phyloP scores from a whole-genome alignment of 176 grass and related monocot species.

The Oropetium thomaeum region DNA sequence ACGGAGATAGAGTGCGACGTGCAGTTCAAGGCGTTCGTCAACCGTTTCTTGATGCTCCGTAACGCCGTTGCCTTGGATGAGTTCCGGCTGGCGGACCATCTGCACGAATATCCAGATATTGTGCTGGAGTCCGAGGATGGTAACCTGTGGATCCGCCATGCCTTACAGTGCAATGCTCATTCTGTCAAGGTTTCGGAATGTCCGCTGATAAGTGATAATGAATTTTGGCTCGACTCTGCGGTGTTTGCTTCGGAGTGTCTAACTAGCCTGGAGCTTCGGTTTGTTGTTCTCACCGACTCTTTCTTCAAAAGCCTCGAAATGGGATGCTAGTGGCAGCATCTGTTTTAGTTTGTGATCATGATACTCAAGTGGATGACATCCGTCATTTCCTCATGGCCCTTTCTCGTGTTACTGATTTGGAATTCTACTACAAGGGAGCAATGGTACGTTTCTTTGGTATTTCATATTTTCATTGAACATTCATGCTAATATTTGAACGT shows the following conservation, averaged over 20 bases:
- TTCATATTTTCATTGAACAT: neutral
- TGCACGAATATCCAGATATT: too few relatives aligned
- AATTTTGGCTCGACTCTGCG: neutral
- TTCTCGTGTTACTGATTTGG: neutral
- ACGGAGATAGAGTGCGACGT: fast-evolving
- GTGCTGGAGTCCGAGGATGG: neutral
- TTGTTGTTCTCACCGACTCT: fast-evolving
- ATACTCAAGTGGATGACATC: neutral
- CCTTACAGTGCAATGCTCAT: neutral
- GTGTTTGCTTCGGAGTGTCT: neutral
- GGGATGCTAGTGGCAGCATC: conserved; percentile 10
- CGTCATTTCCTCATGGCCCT: neutral
- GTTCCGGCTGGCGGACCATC: neutral
- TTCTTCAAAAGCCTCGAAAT: conserved; percentile 1
- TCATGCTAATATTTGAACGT: neutral
- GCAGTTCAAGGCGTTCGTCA: conserved; percentile 25
- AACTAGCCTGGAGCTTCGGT: neutral
- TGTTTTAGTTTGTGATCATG: neutral
- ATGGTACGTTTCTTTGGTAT: neutral
- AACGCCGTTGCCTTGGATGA: neutral
- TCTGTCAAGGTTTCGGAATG: neutral
- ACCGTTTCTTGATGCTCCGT: conserved; percentile 9
- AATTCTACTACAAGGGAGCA: neutral
- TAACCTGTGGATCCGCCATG: conserved; percentile 24
- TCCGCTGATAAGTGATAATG: too few relatives aligned